A percentile compares a stretch with the other conserved stretches of the same genome.
Conservation (phyloP, 148 eudicot species). For the Camellia japonica region DNA sequence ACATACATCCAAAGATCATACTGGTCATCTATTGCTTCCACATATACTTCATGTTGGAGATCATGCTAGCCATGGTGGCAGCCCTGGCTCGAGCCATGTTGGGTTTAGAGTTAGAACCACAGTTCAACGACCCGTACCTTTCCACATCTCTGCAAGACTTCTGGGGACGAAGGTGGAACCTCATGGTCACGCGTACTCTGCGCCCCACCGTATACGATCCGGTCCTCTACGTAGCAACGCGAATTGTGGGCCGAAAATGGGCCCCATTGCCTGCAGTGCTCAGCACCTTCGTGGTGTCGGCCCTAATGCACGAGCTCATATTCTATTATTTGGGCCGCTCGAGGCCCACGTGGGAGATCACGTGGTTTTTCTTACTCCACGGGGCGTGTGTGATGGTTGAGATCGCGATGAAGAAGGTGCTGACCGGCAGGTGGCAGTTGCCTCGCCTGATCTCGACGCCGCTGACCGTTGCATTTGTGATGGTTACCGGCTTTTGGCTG, state of each 20-base stretch:
- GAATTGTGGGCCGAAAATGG: constrained; percentile 20
- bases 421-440: constrained; percentile 19
- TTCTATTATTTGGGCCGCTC: constrained; percentile 39
- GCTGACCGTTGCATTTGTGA: constrained; percentile 27
- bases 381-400: constrained; percentile 41
- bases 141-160: constrained; percentile 59
- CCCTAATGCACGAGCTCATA: constrained; percentile 50
- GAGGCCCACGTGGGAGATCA: constrained; percentile 39
- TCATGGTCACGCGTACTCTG: constrained; percentile 43
- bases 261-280: constrained; percentile 34
- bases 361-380: constrained; percentile 46
- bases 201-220: constrained; percentile 49
- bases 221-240: background rate
- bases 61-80: constrained; percentile 30
- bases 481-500: constrained; percentile 38
- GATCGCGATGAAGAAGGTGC: constrained; percentile 25
- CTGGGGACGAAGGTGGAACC: constrained; percentile 66
- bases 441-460: constrained; percentile 25
- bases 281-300: constrained; percentile 43
- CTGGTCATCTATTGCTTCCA: constrained; percentile 32
- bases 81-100: constrained; percentile 24
- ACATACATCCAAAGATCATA: constrained; percentile 34
- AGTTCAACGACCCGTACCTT: constrained; percentile 51
- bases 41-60: constrained; percentile 43
- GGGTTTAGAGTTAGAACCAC: constrained; percentile 42